phyloP scores from a whole-genome alignment of 2,329 filamentous ascomycete genomes.

The Venturia aucupariae region DNA sequence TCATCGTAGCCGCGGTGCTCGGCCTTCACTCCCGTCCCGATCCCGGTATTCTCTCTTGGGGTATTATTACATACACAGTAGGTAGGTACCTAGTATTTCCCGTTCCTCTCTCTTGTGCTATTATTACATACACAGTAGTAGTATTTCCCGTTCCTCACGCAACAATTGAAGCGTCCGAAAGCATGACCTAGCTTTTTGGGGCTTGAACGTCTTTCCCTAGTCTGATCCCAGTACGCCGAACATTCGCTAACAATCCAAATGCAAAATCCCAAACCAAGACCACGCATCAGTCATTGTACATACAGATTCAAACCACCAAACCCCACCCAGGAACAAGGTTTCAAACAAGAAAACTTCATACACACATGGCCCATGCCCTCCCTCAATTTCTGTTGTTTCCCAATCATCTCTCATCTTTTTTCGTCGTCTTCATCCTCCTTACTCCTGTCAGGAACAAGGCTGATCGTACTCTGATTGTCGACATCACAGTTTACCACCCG shows the following conservation, averaged over 20 bases:
- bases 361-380: background rate
- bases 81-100: no score
- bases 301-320: background rate
- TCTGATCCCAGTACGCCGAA: background rate
- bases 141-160: no score
- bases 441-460: slow-evolving; percentile 3
- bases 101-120: no score
- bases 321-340: background rate
- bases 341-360: background rate
- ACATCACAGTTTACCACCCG: slow-evolving; percentile 73
- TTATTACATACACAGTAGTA: no score
- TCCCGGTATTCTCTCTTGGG: no score
- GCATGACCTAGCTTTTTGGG: no score
- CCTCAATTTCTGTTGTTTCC: background rate
- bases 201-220: no score
- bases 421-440: background rate
- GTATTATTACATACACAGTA: no score
- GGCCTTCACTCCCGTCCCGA: no score
- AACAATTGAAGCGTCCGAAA: no score
- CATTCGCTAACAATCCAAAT: background rate
- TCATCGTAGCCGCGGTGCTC: no score
- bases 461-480: slow-evolving; percentile 21
- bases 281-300: background rate
- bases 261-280: background rate
- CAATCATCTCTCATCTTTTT: background rate